These are phyloP conservation scores for Leishmania martiniquensis DNA, from an alignment of 208 protist genomes.

Conservation along the genomic window DNA sequence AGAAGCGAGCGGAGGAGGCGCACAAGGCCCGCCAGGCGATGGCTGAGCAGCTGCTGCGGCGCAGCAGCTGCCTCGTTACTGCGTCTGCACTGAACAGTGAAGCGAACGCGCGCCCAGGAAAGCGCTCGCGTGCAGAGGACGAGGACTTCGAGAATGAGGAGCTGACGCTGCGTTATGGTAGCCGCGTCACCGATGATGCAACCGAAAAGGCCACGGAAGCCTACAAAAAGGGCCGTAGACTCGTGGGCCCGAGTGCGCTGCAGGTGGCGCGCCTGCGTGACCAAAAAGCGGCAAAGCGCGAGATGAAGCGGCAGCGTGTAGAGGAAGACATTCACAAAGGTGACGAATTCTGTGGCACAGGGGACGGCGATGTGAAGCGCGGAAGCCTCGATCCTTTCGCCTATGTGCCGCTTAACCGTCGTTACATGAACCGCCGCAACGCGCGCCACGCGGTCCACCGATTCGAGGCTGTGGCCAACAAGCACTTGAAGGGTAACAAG, in stretches of 20 bases:
- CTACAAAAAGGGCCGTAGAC: constrained; percentile 31
- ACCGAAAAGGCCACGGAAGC: constrained; percentile 34
- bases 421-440: constrained; percentile 91
- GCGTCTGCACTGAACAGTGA: constrained; percentile 61
- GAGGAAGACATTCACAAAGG: constrained; percentile 89
- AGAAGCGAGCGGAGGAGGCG: constrained; percentile 66
- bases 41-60: constrained; percentile 71
- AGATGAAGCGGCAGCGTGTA: constrained; percentile 76
- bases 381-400: constrained; percentile 88
- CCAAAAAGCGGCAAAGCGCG: constrained; percentile 63
- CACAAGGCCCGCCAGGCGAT: constrained; percentile 50
- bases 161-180: constrained; percentile 74
- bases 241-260: constrained; percentile 22
- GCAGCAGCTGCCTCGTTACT: constrained; percentile 41
- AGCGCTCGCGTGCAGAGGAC: constrained; percentile 64
- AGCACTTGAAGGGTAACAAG: constrained; percentile 82
- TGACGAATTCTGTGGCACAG: constrained; percentile 82
- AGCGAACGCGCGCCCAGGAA: constrained; percentile 43
- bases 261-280: constrained; percentile 63
- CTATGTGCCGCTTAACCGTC: constrained; percentile 90
- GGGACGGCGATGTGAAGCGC: constrained; percentile 83
- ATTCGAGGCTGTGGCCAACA: constrained; percentile 62
- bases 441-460: constrained; percentile 80
- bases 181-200: constrained; percentile 52
- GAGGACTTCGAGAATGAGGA: constrained; percentile 90